Conservation (phyloP, 2,329 filamentous ascomycete genomes). For the Dothistroma pini region DNA sequence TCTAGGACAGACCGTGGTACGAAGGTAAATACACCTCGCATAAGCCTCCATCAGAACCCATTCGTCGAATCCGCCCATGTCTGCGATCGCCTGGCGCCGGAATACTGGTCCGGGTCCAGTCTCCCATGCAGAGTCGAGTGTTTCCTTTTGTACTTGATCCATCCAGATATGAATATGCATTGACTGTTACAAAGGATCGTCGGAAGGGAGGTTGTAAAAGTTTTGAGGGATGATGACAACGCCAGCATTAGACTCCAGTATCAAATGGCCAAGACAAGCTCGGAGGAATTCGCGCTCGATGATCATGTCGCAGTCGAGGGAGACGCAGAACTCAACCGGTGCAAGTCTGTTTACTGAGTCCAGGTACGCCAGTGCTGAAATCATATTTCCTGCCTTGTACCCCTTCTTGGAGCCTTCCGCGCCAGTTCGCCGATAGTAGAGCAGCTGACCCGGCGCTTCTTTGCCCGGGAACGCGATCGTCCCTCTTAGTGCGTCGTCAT, state of each 20-base stretch:
- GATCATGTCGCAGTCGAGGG: constrained; percentile 66
- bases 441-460: constrained; percentile 14
- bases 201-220: constrained; percentile 14
- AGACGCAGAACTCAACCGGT: constrained; percentile 56
- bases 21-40: not conserved
- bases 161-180: constrained; percentile 7
- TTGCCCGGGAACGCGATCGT: constrained; percentile 36
- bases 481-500: constrained; percentile 34
- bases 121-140: constrained; percentile 5
- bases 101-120: constrained; percentile 10
- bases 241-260: constrained; percentile 38
- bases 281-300: constrained; percentile 59
- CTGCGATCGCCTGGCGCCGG: constrained; percentile 7
- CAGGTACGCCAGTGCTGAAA: constrained; percentile 46
- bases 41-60: constrained; percentile 9
- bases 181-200: constrained; percentile 14
- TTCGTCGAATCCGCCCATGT: constrained; percentile 10
- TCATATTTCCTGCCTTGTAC: constrained; percentile 64
- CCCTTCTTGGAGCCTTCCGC: constrained; percentile 41
- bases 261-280: constrained; percentile 42
- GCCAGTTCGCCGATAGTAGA: constrained; percentile 43
- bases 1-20: not conserved
- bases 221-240: constrained; percentile 39
- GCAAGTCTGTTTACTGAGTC: not conserved
- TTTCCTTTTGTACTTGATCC: constrained; percentile 4